phyloP scores from a whole-genome alignment of 148 eudicot genomes.

The Camellia japonica region DNA sequence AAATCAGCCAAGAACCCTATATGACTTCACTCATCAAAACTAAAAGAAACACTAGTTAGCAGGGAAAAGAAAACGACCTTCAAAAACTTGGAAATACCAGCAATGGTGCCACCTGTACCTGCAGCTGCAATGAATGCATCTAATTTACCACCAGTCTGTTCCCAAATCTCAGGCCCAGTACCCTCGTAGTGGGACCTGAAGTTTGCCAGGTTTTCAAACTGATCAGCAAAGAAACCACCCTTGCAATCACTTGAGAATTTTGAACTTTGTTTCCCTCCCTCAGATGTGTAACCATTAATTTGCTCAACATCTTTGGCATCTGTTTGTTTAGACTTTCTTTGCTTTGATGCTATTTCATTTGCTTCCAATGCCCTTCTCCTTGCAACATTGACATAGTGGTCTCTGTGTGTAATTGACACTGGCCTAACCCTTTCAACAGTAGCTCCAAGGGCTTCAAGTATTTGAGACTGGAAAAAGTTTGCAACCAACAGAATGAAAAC shows the following conservation, averaged over 20 bases:
- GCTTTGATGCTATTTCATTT: slow-evolving; percentile 53
- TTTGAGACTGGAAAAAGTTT: slow-evolving; percentile 62
- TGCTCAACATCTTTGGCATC: slow-evolving; percentile 25
- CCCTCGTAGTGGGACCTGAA: slow-evolving; percentile 88
- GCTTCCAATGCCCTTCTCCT: slow-evolving; percentile 90
- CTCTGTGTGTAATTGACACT: slow-evolving; percentile 91
- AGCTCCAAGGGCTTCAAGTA: slow-evolving; percentile 94
- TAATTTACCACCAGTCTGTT: slow-evolving; percentile 71
- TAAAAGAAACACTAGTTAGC: not conserved
- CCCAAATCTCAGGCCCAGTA: slow-evolving; percentile 97
- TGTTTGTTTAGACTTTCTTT: slow-evolving; percentile 15
- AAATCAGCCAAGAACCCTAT: not conserved
- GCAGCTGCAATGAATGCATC: slow-evolving; percentile 95
- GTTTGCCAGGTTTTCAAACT: slow-evolving; percentile 94
- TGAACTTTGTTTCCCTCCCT: slow-evolving; percentile 25
- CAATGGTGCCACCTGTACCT: slow-evolving; percentile 96
- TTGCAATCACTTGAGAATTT: slow-evolving; percentile 55
- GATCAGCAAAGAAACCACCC: slow-evolving; percentile 97
- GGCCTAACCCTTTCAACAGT: slow-evolving; percentile 97
- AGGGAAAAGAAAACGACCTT: slow-evolving; percentile 43
- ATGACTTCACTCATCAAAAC: not conserved
- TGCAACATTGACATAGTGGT: slow-evolving; percentile 91
- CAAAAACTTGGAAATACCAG: slow-evolving; percentile 80
- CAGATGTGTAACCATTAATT: slow-evolving; percentile 30
- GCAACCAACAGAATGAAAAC: not conserved